Conservation (phyloP, 352 stramenopile species). For the Pythium inflatum region DNA sequence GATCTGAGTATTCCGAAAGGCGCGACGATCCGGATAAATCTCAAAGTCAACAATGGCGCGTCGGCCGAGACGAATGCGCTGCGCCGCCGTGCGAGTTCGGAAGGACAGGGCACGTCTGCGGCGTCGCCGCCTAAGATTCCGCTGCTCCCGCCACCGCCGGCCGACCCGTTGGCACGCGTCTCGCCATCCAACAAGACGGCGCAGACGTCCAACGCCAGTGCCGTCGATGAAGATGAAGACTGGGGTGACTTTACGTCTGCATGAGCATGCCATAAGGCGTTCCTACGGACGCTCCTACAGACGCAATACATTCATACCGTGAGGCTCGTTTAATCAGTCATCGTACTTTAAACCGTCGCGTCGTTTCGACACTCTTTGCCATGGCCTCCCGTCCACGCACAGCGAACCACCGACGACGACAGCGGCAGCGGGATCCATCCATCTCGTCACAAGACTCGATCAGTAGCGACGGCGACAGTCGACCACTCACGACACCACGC, state of each 20-base stretch:
- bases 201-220: constrained; percentile 40
- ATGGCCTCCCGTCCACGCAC: neutral
- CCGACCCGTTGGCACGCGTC: constrained; percentile 37
- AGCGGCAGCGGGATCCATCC: neutral
- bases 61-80: constrained; percentile 29
- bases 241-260: constrained; percentile 86
- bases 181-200: constrained; percentile 39
- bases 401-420: constrained; percentile 1
- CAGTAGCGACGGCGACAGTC: neutral
- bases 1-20: constrained; percentile 73
- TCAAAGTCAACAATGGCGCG: constrained; percentile 45
- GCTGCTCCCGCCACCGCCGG: constrained; percentile 61
- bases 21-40: constrained; percentile 79
- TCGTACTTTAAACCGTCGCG: constrained; percentile 13
- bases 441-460: constrained; percentile 3
- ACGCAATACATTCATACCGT: neutral
- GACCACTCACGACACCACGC: constrained; percentile 15
- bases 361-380: neutral
- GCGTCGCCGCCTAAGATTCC: constrained; percentile 51
- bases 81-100: constrained; percentile 39
- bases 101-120: constrained; percentile 31
- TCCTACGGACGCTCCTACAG: too few species aligned
- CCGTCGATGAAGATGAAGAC: constrained; percentile 65
- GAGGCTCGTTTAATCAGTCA: neutral
- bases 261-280: constrained; percentile 21